Evolutionary conservation across 805 yeast genomes (phyloP), one percentile per base, ranked within the genome.

Genomic region (Ogataea minuta): DNA sequence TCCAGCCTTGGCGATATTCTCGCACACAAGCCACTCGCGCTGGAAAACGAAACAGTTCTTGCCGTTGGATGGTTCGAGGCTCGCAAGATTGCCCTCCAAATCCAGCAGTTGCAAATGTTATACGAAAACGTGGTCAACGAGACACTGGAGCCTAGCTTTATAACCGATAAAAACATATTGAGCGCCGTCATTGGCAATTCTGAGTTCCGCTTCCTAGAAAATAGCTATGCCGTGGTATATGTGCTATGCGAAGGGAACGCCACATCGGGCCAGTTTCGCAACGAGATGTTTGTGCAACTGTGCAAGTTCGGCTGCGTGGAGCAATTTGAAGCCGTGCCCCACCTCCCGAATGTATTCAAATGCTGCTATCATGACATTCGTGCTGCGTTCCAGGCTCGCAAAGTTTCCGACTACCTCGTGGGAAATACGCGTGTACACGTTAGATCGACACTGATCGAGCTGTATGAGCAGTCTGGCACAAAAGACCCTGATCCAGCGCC

Each of bases 361-460:
- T 62, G 68, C 32, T 58, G 56, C 13, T 66, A 52, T 43, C 64
- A 45, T 38, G 69, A 66, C 39, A 45, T 65, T 15, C 53, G 70
- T 28, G 53, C 63, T 13, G 57, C 70, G 2, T 59, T 64, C 31
- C 49, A 53, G 14, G 59, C 66, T 4, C 52, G 47, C 15, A 54
- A 54, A 26, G 14, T 45, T 3, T 24, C 40, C 6, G 29, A 30
- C 4, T 27, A 43, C 2, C 37, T 28, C 5, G 24, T 51, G 9
- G 45, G 45, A 4, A 28, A 25, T 10, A 43, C 25, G 28, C 45
- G 23, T 36, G 48, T 43, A 21, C 45, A 34, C 19, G 46, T 53
- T 32, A 59, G 35, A 23, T 49, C 46, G 15, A 56, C 54, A 16
- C 45, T 53, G 44, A 50, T 49, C 20, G 58, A 59, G 23, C 14